Conservation (phyloP, 495 filamentous ascomycete species). For the Bacidia gigantensis region DNA sequence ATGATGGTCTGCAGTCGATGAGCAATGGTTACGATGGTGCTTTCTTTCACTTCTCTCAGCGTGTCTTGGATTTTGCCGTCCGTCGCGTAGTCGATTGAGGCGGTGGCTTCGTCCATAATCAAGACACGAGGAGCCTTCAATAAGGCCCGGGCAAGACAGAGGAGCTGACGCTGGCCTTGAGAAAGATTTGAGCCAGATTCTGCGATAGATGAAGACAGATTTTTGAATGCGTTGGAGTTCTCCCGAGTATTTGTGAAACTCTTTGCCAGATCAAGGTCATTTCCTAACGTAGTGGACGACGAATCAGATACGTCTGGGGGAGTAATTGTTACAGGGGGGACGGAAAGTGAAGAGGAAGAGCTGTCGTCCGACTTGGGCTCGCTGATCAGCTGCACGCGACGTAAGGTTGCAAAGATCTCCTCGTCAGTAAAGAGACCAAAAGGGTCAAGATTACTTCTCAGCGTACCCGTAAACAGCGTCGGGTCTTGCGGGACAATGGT, state of each 20-base stretch:
- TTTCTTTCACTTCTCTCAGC: constrained; percentile 68
- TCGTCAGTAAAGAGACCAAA: constrained; percentile 86
- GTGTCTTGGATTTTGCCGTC: constrained; percentile 94
- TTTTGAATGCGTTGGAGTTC: constrained; percentile 92
- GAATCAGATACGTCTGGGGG: constrained; percentile 12
- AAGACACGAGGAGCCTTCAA: constrained; percentile 85
- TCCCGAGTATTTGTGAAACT: constrained; percentile 27
- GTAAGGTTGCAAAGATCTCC: constrained; percentile 75
- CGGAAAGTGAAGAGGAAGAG: constrained; percentile 28
- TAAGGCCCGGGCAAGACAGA: constrained; percentile 88
- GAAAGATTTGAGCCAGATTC: constrained; percentile 95
- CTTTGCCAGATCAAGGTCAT: constrained; percentile 23
- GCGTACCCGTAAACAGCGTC: constrained; percentile 90
- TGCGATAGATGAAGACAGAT: constrained; percentile 68
- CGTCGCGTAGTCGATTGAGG: constrained; percentile 93
- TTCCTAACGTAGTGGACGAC: constrained; percentile 10
- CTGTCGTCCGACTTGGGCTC: constrained; percentile 28
- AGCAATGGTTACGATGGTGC: constrained; percentile 96
- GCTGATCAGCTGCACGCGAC: constrained; percentile 80
- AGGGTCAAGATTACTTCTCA: constrained; percentile 89
- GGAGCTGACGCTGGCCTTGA: constrained; percentile 88
- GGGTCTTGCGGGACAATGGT: constrained; percentile 98
- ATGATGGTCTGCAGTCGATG: constrained; percentile 93
- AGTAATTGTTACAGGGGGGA: constrained; percentile 23
- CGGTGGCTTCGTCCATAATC: constrained; percentile 98